Base-by-base conservation (phyloP, 208 protist species). In the Naegleria gruberi region DNA sequence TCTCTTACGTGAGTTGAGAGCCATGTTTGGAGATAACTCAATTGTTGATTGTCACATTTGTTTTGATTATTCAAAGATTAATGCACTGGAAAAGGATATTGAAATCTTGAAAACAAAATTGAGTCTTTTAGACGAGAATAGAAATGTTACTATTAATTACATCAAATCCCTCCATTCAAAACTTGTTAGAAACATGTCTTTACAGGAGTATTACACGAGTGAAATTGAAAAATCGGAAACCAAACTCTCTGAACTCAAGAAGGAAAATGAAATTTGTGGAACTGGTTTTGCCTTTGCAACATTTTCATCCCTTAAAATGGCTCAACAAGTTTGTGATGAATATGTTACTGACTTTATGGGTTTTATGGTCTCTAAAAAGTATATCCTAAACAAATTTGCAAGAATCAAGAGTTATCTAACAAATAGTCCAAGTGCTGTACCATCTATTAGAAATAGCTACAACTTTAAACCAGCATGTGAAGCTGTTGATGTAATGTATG, bases 281-380 rank as follows among this genome's bases (percentile, higher is more conserved):
- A 87, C 83, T 45, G 83, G 83, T 41, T 87, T 57, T 41, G 83
- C 3, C 26, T 87, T 87, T 55, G 43, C 37, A 2, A 87, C 83
- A 15, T 87, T 87, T 51, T 55, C 23, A 3, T 41, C 43, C 4
- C 51, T 87, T 4, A 41, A 8, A 3, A 47, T 17, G 19, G 43
- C 83, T 6, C 12, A 87, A 55, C 23, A 51, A n/a, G 34, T 30
- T 37, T 37, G 34, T 41, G 83, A 55, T 19, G 83, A 87, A 42
- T 23, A 87, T 41, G 19, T 26, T 0, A 26, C 34, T 40, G 19
- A 34, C 19, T 86, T 43, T 46, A 42, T 23, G 15, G 82, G 82
- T 37, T 46, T 47, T 46, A 15, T 23, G 15, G n/a, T 86, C 19
- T 40, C 82, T 40, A 46, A 30, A 46, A 42, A 37, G 82, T 86